Percentiles rank a stretch among this genome's conserved stretches.
phyloP scores from a whole-genome alignment of 2,329 filamentous ascomycete genomes.

The Xylaria hypoxylon region DNA sequence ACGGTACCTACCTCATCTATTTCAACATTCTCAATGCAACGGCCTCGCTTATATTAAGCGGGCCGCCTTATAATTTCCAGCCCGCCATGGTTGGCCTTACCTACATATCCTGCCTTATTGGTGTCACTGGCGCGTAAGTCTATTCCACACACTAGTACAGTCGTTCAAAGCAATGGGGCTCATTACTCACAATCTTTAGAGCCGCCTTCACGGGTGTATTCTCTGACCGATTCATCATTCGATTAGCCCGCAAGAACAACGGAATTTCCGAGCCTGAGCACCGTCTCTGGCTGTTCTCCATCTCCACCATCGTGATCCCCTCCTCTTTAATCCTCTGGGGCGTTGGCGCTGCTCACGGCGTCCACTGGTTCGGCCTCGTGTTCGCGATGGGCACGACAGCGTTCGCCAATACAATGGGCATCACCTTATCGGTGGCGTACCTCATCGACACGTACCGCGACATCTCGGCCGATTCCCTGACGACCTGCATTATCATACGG shows the following conservation, averaged over 20 bases:
- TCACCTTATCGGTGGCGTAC: conserved; percentile 55
- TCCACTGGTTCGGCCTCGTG: conserved; percentile 58
- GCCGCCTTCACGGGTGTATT: conserved; percentile 51
- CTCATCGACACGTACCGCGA: conserved; percentile 57
- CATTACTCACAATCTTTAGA: conserved; percentile 28
- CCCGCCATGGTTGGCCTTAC: conserved; percentile 55
- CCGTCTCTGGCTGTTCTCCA: conserved; percentile 55
- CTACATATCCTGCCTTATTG: conserved; percentile 54
- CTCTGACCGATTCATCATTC: conserved; percentile 55
- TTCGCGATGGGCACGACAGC: conserved; percentile 55
- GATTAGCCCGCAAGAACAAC: conserved; percentile 54
- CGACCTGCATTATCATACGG: conserved; percentile 55
- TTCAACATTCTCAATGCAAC: conserved; percentile 60
- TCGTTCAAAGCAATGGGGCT: conserved; percentile 22
- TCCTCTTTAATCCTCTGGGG: conserved; percentile 49
- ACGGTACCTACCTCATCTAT: conserved; percentile 57
- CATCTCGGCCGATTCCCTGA: conserved; percentile 55
- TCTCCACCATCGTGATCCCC: conserved; percentile 47
- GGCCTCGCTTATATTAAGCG: conserved; percentile 55
- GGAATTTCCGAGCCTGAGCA: conserved; percentile 58
- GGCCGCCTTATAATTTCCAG: conserved; percentile 54
- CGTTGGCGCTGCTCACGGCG: conserved; percentile 51
- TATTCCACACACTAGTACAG: conserved; percentile 19
- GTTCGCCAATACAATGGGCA: conserved; percentile 51
- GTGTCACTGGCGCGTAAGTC: conserved; percentile 49